Conservation (phyloP, 495 filamentous ascomycete genomes). For the Pyrenopolyporus hunteri region DNA sequence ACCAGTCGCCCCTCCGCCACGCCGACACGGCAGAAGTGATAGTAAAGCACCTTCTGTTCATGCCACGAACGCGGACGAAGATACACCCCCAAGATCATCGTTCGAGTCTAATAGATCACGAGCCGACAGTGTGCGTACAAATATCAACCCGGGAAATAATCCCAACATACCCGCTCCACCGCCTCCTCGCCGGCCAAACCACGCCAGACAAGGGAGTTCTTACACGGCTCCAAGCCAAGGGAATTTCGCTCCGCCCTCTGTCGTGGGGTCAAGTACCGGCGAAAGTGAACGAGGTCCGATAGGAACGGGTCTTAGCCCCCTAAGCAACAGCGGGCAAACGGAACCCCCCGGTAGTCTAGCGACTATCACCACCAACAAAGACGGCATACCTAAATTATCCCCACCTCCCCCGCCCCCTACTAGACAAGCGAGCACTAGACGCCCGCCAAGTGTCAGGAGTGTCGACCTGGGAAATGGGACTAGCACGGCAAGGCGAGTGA, state of each 20-base stretch:
- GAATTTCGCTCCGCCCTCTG: slow-evolving; percentile 6
- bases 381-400: slow-evolving; percentile 41
- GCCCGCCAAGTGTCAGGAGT: slow-evolving; percentile 46
- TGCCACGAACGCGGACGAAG: slow-evolving; percentile 41
- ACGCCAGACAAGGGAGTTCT: slow-evolving; percentile 41
- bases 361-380: slow-evolving; percentile 20
- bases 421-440: slow-evolving; percentile 47
- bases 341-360: slow-evolving; percentile 2
- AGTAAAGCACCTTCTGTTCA: slow-evolving; percentile 41
- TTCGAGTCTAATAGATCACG: slow-evolving; percentile 51
- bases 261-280: slow-evolving; percentile 1
- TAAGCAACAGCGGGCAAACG: slow-evolving; percentile 13
- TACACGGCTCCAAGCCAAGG: slow-evolving; percentile 28
- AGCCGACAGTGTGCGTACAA: slow-evolving; percentile 48
- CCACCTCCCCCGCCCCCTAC: slow-evolving; percentile 55
- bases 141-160: slow-evolving; percentile 17
- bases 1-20: slow-evolving; percentile 56
- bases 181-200: slow-evolving; percentile 49
- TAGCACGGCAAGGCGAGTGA: slow-evolving; percentile 26
- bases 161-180: slow-evolving; percentile 50
- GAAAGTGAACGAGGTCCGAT: slow-evolving; percentile 29
- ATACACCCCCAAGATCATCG: slow-evolving; percentile 48
- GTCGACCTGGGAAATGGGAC: slow-evolving; percentile 43
- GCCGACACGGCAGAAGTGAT: slow-evolving; percentile 52
- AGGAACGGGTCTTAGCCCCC: slow-evolving; percentile 4